Percentiles rank a stretch among this genome's conserved stretches.
Evolutionary conservation across 2,329 filamentous ascomycete genomes (phyloP).

Genomic region (Diplodia corticola): DNA sequence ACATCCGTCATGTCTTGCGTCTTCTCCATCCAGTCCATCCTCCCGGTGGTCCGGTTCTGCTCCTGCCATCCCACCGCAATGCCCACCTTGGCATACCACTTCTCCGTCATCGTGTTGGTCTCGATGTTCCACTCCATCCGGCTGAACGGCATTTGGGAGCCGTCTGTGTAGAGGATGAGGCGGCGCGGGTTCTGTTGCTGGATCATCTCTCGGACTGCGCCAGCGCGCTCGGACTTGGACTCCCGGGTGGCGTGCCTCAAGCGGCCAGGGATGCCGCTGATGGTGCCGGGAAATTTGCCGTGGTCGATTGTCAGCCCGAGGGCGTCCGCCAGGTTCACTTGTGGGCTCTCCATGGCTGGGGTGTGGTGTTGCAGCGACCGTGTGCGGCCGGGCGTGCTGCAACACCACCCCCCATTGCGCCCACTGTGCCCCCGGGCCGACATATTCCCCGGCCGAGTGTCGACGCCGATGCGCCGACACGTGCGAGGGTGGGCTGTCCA

Average conservation of each 20-base stretch:
- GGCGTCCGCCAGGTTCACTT: not conserved
- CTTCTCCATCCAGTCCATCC: not conserved
- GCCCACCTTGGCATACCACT: not conserved
- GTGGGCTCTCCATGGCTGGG: not conserved
- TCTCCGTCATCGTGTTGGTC: not conserved
- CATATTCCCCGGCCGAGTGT: not conserved
- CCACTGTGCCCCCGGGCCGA: not conserved
- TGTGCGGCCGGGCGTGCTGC: not conserved
- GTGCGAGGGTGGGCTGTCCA: not conserved
- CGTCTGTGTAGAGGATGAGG: not conserved
- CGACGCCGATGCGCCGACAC: not conserved
- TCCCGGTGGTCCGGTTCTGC: not conserved
- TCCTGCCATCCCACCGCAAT: not conserved
- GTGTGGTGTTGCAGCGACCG: not conserved
- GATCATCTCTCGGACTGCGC: not conserved
- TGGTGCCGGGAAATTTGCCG: not conserved
- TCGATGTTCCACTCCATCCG: not conserved
- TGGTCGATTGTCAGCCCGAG: not conserved
- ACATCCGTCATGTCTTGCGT: not conserved
- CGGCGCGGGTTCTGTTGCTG: not conserved
- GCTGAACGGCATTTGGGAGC: fast-evolving
- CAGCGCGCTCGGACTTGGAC: not conserved
- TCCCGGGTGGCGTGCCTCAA: too few relatives aligned
- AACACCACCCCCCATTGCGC: not conserved
- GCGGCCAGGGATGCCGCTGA: not conserved